Conservation (phyloP, 2,329 filamentous ascomycete genomes). For the Colletotrichum coccodes region DNA sequence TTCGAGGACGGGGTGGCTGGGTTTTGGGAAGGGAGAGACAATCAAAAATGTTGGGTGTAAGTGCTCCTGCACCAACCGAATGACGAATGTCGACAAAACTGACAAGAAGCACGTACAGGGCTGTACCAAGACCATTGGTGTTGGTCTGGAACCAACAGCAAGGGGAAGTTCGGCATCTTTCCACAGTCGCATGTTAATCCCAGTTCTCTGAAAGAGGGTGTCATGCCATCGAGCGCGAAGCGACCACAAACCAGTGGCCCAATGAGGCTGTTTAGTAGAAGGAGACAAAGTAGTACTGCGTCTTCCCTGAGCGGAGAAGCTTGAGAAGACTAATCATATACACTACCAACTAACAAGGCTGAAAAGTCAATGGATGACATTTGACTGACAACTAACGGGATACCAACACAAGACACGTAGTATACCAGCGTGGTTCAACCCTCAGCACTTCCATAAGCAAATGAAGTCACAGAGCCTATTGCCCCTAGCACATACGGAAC, state of each 20-base stretch:
- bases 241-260: constrained; percentile 1
- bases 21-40: constrained; percentile 57
- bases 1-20: constrained; percentile 33
- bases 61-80: background rate
- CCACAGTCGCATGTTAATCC: constrained; percentile 49
- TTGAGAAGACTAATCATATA: background rate
- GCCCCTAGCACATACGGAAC: too few species aligned
- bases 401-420: too few species aligned
- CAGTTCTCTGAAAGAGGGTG: constrained; percentile 17
- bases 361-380: too few species aligned
- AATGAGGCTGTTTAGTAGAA: constrained; percentile 17
- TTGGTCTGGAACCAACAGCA: constrained; percentile 50
- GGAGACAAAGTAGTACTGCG: background rate
- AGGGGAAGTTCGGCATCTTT: constrained; percentile 51
- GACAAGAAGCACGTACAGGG: constrained; percentile 34
- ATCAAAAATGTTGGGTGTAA: constrained; percentile 57
- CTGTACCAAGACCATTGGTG: constrained; percentile 51
- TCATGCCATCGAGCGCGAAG: background rate
- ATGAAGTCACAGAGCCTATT: too few species aligned
- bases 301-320: constrained; percentile 15
- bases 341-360: background rate
- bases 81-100: background rate
- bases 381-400: too few species aligned
- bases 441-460: too few species aligned
- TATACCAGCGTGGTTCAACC: too few species aligned